A percentile compares a stretch with the other conserved stretches of the same genome.
Evolutionary conservation across 2,329 filamentous ascomycete species (phyloP).

Genomic region (Cadophora sp.): DNA sequence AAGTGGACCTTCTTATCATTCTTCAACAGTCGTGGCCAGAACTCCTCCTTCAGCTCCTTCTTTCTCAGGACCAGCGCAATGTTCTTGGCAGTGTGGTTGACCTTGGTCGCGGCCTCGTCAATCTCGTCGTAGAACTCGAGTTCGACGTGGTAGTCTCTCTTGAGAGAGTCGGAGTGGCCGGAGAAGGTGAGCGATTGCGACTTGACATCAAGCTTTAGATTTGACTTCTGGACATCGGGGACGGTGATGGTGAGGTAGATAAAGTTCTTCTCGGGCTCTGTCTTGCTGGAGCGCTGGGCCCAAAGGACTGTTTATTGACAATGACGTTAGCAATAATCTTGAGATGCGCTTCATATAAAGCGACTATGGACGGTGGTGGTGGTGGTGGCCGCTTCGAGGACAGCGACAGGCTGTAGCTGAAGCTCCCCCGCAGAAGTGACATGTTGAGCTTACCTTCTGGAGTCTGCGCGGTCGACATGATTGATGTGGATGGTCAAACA

Average conservation of each 20-base stretch:
- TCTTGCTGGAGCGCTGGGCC: constrained; percentile 91
- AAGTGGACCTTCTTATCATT: constrained; percentile 89
- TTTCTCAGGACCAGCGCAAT: constrained; percentile 92
- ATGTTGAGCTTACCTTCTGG: constrained; percentile 42
- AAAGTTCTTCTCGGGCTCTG: constrained; percentile 87
- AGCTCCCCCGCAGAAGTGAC: constrained; percentile 15
- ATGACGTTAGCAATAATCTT: constrained; percentile 25
- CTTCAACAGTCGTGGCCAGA: constrained; percentile 96
- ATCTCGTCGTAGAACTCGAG: constrained; percentile 92
- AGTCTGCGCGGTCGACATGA: constrained; percentile 38
- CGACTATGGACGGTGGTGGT: neutral
- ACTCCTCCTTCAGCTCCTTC: constrained; percentile 94
- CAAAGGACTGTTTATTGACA: constrained; percentile 77
- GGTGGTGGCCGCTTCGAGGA: constrained; percentile 19
- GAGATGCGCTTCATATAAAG: neutral
- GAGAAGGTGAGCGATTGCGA: constrained; percentile 79
- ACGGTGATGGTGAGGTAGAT: constrained; percentile 92
- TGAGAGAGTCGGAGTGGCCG: constrained; percentile 82
- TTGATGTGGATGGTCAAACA: constrained; percentile 17
- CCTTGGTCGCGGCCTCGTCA: constrained; percentile 82
- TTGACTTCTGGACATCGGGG: constrained; percentile 78
- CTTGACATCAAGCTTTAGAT: constrained; percentile 84
- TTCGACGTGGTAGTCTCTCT: constrained; percentile 84
- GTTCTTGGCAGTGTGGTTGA: constrained; percentile 86
- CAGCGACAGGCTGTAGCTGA: constrained; percentile 22